Conservation (phyloP, 2,329 filamentous ascomycete genomes). For the Aspergillus ustus region DNA sequence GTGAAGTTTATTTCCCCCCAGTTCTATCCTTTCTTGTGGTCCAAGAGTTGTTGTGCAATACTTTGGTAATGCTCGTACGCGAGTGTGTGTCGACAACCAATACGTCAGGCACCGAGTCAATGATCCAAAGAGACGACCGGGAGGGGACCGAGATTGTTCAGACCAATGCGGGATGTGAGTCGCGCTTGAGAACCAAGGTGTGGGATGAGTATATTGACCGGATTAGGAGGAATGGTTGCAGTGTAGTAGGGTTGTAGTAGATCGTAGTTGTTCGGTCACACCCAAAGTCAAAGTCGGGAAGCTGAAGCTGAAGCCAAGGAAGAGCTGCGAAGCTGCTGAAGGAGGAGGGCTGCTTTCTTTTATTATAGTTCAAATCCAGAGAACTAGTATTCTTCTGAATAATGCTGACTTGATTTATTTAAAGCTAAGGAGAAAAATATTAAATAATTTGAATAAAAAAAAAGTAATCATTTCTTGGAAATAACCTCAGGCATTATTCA, state of each 20-base stretch:
- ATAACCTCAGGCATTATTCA: constrained; percentile 8
- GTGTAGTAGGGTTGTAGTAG: constrained; percentile 2
- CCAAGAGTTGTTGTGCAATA: constrained; percentile 18
- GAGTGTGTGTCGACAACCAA: constrained; percentile 6
- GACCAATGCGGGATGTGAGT: not conserved
- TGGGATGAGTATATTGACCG: constrained; percentile 17
- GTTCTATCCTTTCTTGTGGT: not conserved
- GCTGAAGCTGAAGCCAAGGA: constrained; percentile 13
- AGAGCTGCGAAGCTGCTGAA: constrained; percentile 7
- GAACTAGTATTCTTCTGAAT: constrained; percentile 5
- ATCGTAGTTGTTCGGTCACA: constrained; percentile 11
- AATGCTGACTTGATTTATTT: constrained; percentile 16
- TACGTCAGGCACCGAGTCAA: constrained; percentile 22
- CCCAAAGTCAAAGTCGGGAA: constrained; percentile 4
- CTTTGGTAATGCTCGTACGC: constrained; percentile 5
- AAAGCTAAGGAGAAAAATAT: constrained; percentile 13
- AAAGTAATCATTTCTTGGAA: constrained; percentile 12
- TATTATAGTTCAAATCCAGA: constrained; percentile 11
- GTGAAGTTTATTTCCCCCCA: not conserved
- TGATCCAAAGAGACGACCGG: constrained; percentile 22
- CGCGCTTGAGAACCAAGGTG: constrained; percentile 4
- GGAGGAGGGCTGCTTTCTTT: constrained; percentile 7
- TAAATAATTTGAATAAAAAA: constrained; percentile 12
- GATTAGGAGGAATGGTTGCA: constrained; percentile 18
- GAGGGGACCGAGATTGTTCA: constrained; percentile 1